Conservation (phyloP, 2,329 filamentous ascomycete genomes). For the Microdochium trichocladiopsis region DNA sequence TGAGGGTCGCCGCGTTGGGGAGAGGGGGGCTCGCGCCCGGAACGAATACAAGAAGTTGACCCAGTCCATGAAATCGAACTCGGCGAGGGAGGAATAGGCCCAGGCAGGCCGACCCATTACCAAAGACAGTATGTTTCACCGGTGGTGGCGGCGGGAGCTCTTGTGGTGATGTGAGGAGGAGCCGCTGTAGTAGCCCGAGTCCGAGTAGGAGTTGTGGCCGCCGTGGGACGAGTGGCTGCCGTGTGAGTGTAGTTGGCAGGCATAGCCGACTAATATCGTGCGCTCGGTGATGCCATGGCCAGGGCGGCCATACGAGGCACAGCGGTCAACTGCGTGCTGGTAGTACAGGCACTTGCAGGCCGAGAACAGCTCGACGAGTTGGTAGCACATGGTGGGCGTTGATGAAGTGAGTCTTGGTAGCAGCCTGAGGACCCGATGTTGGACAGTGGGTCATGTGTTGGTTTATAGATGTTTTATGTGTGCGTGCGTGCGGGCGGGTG, state of each 20-base stretch:
- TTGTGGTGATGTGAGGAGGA: slow-evolving; percentile 27
- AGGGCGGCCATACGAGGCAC: slow-evolving; percentile 64
- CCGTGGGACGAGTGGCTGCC: slow-evolving; percentile 29
- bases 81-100: slow-evolving; percentile 30
- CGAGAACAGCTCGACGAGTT: slow-evolving; percentile 78
- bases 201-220: slow-evolving; percentile 37
- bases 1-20: slow-evolving; percentile 32
- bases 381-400: slow-evolving; percentile 69
- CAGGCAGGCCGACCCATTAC: slow-evolving; percentile 34
- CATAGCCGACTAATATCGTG: slow-evolving; percentile 76
- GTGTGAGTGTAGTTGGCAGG: slow-evolving; percentile 53
- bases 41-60: slow-evolving; percentile 42
- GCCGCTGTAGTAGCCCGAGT: slow-evolving; percentile 47
- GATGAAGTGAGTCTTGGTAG: slow-evolving; percentile 6
- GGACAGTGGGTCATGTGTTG: no score
- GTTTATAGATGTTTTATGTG: no score
- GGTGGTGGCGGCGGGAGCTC: slow-evolving; percentile 30
- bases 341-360: slow-evolving; percentile 86
- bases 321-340: slow-evolving; percentile 79
- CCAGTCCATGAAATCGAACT: slow-evolving; percentile 39
- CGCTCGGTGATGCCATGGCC: slow-evolving; percentile 68
- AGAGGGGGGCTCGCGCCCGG: slow-evolving; percentile 21
- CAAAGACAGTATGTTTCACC: slow-evolving; percentile 49
- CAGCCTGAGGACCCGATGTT: no score
- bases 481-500: slow-evolving; percentile 5